phyloP scores from a whole-genome alignment of 2,329 filamentous ascomycete species.

The Cercospora sp. region DNA sequence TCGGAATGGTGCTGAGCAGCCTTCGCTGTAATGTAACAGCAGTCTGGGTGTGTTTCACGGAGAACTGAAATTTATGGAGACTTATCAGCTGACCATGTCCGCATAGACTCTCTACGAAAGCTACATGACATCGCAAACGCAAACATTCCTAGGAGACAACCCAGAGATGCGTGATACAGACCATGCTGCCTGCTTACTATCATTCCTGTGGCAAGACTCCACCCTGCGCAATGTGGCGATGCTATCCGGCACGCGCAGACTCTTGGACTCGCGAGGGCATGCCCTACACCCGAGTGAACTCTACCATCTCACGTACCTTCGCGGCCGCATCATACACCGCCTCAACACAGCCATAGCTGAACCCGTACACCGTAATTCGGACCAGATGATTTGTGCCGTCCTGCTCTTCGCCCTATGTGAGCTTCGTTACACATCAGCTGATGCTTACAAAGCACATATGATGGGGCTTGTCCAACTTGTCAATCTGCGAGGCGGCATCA shows the following conservation, averaged over 20 bases:
- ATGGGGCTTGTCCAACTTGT: constrained; percentile 20
- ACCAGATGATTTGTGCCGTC: constrained; percentile 21
- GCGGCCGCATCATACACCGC: constrained; percentile 19
- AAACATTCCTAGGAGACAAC: neutral
- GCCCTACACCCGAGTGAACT: neutral
- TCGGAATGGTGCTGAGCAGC: constrained; percentile 10
- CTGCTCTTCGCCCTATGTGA: constrained; percentile 21
- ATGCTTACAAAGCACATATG: constrained; percentile 23
- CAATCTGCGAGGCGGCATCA: constrained; percentile 19
- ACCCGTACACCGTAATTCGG: constrained; percentile 15
- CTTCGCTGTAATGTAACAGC: constrained; percentile 7
- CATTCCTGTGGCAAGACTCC: constrained; percentile 10
- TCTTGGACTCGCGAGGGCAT: neutral
- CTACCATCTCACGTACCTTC: constrained; percentile 12
- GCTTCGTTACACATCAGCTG: constrained; percentile 13
- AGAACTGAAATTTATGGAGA: no score
- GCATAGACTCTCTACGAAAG: neutral
- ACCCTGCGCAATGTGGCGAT: constrained; percentile 10
- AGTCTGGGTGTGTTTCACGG: neutral
- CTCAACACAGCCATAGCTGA: constrained; percentile 20
- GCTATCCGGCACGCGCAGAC: constrained; percentile 3
- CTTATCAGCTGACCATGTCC: neutral
- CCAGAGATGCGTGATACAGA: neutral
- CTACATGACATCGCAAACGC: constrained; percentile 2
- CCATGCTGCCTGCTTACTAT: neutral